These are phyloP conservation scores for Tympanopsis confertula DNA, from an alignment of 2,329 filamentous ascomycete genomes.

Conservation along the genomic window DNA sequence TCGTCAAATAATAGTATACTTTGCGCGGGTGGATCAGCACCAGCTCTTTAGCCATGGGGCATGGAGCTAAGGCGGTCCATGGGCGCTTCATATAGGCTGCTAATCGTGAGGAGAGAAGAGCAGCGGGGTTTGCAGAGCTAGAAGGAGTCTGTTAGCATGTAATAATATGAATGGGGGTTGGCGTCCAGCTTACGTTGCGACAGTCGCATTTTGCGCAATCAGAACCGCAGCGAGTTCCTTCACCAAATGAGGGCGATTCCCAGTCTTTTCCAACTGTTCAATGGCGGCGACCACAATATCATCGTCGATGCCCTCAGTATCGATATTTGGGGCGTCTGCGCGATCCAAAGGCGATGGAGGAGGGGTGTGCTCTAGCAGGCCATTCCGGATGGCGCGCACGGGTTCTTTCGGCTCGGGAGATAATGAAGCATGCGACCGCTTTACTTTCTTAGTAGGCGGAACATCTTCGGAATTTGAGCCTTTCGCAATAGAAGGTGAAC, in stretches of 20 bases:
- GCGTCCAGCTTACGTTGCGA: slow-evolving; percentile 68
- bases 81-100: slow-evolving; percentile 80
- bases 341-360: slow-evolving; percentile 56
- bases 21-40: slow-evolving; percentile 86
- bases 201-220: slow-evolving; percentile 63
- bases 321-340: slow-evolving; percentile 42
- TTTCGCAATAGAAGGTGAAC: slow-evolving; percentile 12
- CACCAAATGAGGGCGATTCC: slow-evolving; percentile 84
- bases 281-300: slow-evolving; percentile 90
- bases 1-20: slow-evolving; percentile 93
- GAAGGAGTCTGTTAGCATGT: slow-evolving; percentile 16
- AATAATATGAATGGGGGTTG: slow-evolving; percentile 1
- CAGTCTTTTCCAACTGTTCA: slow-evolving; percentile 75
- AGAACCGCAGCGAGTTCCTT: slow-evolving; percentile 82
- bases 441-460: slow-evolving; percentile 56
- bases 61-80: slow-evolving; percentile 68
- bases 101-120: slow-evolving; percentile 86
- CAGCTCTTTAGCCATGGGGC: slow-evolving; percentile 84
- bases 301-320: slow-evolving; percentile 78
- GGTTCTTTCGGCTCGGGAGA: slow-evolving; percentile 15
- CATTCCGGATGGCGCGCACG: neutral
- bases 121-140: slow-evolving; percentile 90
- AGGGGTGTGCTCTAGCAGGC: slow-evolving; percentile 1
- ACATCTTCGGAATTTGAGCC: slow-evolving; percentile 23
- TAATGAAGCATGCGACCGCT: slow-evolving; percentile 58